phyloP scores from a whole-genome alignment of 2,329 filamentous ascomycete genomes.

The Claviceps sp. region DNA sequence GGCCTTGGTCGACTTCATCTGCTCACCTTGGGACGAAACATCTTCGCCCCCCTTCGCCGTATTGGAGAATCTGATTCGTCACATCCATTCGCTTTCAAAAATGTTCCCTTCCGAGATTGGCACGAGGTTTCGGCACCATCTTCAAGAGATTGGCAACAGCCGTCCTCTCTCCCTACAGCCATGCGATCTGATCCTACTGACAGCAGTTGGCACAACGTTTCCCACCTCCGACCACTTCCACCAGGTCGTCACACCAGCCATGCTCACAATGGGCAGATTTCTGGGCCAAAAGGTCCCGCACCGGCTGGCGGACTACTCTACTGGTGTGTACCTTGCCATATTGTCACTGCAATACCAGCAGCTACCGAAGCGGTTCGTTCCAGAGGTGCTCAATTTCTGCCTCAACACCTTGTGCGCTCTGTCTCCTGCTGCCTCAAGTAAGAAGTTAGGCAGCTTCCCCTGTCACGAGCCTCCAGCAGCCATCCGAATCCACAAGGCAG shows the following conservation, averaged over 20 bases:
- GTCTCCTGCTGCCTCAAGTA: constrained; percentile 38
- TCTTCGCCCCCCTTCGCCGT: constrained; percentile 47
- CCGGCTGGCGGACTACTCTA: constrained; percentile 53
- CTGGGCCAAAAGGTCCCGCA: constrained; percentile 63
- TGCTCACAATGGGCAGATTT: constrained; percentile 72
- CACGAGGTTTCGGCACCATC: constrained; percentile 60
- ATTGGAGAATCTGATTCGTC: constrained; percentile 70
- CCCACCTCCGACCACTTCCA: constrained; percentile 97
- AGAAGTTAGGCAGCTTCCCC: constrained; percentile 44
- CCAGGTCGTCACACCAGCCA: constrained; percentile 80
- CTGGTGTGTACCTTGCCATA: constrained; percentile 66
- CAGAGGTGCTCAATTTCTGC: constrained; percentile 73
- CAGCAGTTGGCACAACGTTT: constrained; percentile 72
- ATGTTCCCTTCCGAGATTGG: constrained; percentile 69
- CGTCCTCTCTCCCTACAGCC: constrained; percentile 39
- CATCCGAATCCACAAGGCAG: constrained; percentile 34
- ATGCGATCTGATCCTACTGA: constrained; percentile 73
- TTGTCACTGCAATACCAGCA: constrained; percentile 72
- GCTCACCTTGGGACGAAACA: constrained; percentile 30
- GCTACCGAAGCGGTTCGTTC: constrained; percentile 75
- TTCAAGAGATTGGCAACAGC: constrained; percentile 40
- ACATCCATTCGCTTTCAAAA: constrained; percentile 86
- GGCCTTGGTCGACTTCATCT: constrained; percentile 50
- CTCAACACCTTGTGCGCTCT: constrained; percentile 60
- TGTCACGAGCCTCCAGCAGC: constrained; percentile 40